Conservation (phyloP, 2,329 filamentous ascomycete species). For the Penicillium sp. region DNA sequence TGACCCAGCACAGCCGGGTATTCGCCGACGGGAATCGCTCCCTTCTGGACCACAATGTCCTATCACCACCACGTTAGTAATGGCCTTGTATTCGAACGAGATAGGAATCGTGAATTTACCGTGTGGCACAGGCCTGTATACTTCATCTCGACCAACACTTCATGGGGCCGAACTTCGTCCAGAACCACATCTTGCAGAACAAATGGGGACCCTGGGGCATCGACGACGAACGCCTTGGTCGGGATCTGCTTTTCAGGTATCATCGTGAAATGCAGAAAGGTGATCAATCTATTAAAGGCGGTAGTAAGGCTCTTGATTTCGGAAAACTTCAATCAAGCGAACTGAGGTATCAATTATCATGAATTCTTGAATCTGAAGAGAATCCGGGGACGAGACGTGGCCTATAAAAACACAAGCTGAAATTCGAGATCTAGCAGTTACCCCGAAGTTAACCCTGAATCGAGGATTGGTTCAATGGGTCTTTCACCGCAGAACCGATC, state of each 20-base stretch:
- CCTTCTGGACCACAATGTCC: neutral
- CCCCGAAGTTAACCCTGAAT: neutral
- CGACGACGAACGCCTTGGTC: slow-evolving; percentile 23
- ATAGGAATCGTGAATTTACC: slow-evolving; percentile 6
- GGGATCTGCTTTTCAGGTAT: slow-evolving; percentile 18
- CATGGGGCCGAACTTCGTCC: slow-evolving; percentile 27
- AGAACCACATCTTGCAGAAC: slow-evolving; percentile 28
- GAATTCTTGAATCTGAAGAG: neutral
- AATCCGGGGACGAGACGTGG: neutral
- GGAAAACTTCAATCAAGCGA: neutral
- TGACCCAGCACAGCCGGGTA: slow-evolving; percentile 27
- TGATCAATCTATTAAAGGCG: neutral
- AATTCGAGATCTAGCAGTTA: neutral
- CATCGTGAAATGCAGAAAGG: slow-evolving; percentile 6
- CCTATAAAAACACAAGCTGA: neutral
- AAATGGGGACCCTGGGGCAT: slow-evolving; percentile 18
- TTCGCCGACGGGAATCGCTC: neutral
- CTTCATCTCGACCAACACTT: slow-evolving; percentile 39
- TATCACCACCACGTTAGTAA: neutral
- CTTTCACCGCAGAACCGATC: neutral
- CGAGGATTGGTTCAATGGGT: neutral
- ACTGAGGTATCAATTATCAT: neutral
- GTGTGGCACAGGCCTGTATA: slow-evolving; percentile 38
- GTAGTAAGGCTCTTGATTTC: neutral
- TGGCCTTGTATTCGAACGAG: neutral